Percentiles rank a stretch among this genome's conserved stretches.
These are phyloP conservation scores for Balakata baccata DNA, from an alignment of 345 rosid genomes.

Conservation along the genomic window DNA sequence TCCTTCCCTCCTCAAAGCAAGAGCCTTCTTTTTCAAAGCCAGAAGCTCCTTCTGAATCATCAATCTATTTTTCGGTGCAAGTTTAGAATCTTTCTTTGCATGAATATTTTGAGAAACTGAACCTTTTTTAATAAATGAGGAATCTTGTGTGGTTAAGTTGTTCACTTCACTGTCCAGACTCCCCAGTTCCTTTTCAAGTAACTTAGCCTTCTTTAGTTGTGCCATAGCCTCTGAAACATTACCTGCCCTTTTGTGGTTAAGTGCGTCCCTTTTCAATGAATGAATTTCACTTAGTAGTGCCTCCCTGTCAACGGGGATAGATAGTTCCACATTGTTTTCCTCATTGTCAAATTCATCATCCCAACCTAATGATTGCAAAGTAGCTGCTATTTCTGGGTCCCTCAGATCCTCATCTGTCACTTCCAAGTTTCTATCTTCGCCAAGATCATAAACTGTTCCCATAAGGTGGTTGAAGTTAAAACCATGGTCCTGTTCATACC, in stretches of 20 bases:
- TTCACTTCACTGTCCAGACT: conserved; percentile 24
- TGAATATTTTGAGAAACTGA: conserved; percentile 22
- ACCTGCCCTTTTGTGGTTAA: conserved; percentile 56
- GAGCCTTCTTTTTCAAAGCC: conserved; percentile 67
- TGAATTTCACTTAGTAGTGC: conserved; percentile 46
- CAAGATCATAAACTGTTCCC: conserved; percentile 50
- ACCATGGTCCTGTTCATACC: conserved; percentile 33
- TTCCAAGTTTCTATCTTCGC: conserved; percentile 50
- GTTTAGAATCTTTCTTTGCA: conserved; percentile 32
- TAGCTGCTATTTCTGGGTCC: conserved; percentile 75
- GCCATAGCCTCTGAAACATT: conserved; percentile 64
- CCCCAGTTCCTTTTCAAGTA: conserved; percentile 61
- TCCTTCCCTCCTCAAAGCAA: conserved; percentile 75
- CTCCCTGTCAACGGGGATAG: conserved; percentile 38
- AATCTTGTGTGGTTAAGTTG: not conserved
- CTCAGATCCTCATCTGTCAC: conserved; percentile 83
- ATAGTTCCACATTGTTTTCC: conserved; percentile 24
- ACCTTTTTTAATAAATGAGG: conserved; percentile 4
- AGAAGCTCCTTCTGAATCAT: conserved; percentile 69
- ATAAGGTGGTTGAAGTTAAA: conserved; percentile 45
- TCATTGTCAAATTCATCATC: conserved; percentile 46
- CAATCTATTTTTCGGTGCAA: conserved; percentile 46
- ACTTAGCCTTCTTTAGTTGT: conserved; percentile 65
- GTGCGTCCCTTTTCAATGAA: conserved; percentile 61
- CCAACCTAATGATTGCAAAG: conserved; percentile 78